A percentile compares a stretch with the other conserved stretches of the same genome.
phyloP scores from a whole-genome alignment of 495 filamentous ascomycete genomes.

The Symbiotaphrina buchneri region DNA sequence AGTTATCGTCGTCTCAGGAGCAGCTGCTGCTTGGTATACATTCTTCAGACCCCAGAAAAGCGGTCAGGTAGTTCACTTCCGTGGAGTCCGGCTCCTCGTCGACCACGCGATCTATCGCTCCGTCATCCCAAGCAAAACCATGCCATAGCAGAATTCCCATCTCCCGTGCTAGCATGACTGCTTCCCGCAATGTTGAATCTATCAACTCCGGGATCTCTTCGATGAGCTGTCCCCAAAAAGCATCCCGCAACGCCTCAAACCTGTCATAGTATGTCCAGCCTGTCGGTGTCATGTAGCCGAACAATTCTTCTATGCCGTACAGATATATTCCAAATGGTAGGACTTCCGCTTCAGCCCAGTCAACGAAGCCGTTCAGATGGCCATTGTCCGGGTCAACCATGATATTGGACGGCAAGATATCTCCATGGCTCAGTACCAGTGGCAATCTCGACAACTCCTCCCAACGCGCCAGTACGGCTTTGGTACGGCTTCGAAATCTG shows the following conservation, averaged over 20 bases:
- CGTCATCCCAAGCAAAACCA: conserved; percentile 35
- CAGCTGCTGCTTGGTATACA: too few relatives aligned
- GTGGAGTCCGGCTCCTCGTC: conserved; percentile 19
- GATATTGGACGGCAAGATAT: conserved; percentile 2
- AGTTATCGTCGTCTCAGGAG: conserved; percentile 1
- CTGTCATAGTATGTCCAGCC: conserved; percentile 19
- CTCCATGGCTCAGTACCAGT: conserved; percentile 1
- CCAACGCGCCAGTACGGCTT: neutral
- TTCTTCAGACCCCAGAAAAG: too few relatives aligned
- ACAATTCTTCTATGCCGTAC: conserved; percentile 30
- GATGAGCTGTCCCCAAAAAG: conserved; percentile 24
- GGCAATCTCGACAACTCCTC: neutral
- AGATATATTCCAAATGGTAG: conserved; percentile 30
- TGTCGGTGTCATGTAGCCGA: conserved; percentile 15
- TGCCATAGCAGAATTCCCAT: conserved; percentile 33
- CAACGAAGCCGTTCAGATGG: conserved; percentile 1
- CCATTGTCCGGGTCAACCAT: neutral
- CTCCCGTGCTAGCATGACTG: conserved; percentile 18
- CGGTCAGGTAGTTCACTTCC: conserved; percentile 22
- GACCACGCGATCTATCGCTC: conserved; percentile 26
- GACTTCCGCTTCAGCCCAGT: conserved; percentile 34
- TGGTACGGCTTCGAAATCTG: neutral
- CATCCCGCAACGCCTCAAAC: conserved; percentile 14
- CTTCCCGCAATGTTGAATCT: conserved; percentile 8
- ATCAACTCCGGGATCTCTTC: conserved; percentile 13